phyloP scores from a whole-genome alignment of 257 asterid genomes.

The Marsdenia floribunda region DNA sequence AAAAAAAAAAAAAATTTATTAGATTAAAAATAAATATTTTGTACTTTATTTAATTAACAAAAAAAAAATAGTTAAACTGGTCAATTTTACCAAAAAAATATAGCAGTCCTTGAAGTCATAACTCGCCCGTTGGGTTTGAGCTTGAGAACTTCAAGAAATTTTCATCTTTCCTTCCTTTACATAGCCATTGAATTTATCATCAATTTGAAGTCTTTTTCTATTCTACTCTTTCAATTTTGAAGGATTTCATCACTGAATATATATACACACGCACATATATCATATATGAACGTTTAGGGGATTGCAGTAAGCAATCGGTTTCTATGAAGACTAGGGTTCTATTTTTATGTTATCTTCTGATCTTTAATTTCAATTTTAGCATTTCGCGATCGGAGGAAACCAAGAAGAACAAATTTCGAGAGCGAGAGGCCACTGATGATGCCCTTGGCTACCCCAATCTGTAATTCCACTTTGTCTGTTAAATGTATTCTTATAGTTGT shows the following conservation, averaged over 20 bases:
- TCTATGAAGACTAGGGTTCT: slow-evolving; percentile 68
- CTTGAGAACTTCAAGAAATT: background rate
- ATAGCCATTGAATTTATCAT: background rate
- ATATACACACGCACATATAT: no score
- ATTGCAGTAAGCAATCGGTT: slow-evolving; percentile 7
- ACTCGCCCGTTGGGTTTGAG: background rate
- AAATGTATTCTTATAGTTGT: slow-evolving; percentile 3
- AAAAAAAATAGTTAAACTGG: no score
- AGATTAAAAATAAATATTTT: no score
- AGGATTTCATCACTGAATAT: background rate
- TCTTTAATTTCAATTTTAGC: slow-evolving; percentile 51
- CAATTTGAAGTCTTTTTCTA: background rate
- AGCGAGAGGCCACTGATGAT: slow-evolving; percentile 94
- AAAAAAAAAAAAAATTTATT: no score
- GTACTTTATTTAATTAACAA: no score
- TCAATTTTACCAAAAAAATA: no score
- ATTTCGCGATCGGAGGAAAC: slow-evolving; percentile 58
- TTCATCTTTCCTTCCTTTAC: background rate
- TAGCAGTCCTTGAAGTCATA: background rate
- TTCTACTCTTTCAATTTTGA: background rate
- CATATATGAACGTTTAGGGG: background rate
- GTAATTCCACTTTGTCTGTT: slow-evolving; percentile 36
- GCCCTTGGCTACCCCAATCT: slow-evolving; percentile 81
- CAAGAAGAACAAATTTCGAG: slow-evolving; percentile 71
- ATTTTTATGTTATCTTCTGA: slow-evolving; percentile 42